Percentiles rank a stretch among this genome's conserved stretches.
Conservation (phyloP, 257 asterid genomes). For the Nicotiana tabacum region DNA sequence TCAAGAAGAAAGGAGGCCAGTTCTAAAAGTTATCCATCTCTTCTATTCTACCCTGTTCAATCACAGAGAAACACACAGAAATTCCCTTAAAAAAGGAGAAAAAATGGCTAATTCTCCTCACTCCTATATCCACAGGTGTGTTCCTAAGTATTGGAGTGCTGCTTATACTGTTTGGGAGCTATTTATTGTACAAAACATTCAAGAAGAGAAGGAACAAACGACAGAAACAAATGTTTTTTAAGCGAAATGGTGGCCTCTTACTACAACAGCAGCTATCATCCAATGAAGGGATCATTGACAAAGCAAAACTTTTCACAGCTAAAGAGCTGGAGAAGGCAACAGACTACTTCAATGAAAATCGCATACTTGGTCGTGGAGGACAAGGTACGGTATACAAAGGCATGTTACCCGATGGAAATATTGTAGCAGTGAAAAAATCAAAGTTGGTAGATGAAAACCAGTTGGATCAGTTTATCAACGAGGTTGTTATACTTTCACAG, state of each 20-base stretch:
- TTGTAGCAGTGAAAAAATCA: constrained; percentile 18
- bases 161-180: not conserved
- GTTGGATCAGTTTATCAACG: constrained; percentile 17
- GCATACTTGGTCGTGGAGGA: constrained; percentile 20
- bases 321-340: constrained; percentile 23
- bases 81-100: not conserved
- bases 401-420: constrained; percentile 17
- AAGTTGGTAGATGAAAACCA: not conserved
- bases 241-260: constrained; percentile 23
- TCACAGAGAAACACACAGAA: not conserved
- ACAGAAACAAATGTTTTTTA: constrained; percentile 9
- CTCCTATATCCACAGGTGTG: constrained; percentile 2
- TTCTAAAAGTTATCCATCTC: no score
- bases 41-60: no score
- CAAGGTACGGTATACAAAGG: constrained; percentile 18
- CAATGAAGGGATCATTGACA: constrained; percentile 16
- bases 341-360: constrained; percentile 18
- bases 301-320: constrained; percentile 18
- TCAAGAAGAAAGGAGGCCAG: not conserved
- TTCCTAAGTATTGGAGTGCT: not conserved
- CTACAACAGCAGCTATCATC: constrained; percentile 16
- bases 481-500: constrained; percentile 18
- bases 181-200: constrained; percentile 6
- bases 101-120: not conserved
- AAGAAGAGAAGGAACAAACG: constrained; percentile 12